Conservation (phyloP, 305 asterid species). For the Striga hermonthica region DNA sequence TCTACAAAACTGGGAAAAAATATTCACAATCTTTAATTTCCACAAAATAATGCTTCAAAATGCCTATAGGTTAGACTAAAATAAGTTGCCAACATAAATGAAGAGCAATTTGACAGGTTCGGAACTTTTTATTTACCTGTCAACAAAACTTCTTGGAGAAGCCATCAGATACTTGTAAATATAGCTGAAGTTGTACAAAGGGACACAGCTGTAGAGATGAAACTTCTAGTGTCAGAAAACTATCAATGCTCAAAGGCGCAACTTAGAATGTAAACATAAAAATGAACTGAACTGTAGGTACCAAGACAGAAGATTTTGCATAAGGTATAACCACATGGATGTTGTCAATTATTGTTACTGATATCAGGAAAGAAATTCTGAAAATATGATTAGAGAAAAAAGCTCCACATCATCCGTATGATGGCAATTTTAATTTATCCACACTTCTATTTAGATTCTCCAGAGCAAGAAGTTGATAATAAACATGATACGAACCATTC, state of each 20-base stretch:
- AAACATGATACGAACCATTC: slow-evolving; percentile 7
- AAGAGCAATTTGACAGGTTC: slow-evolving; percentile 20
- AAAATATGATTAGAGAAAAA: no score
- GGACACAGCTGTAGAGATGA: slow-evolving; percentile 73
- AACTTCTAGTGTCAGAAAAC: slow-evolving; percentile 33
- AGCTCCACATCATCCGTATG: no score
- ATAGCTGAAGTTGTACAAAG: slow-evolving; percentile 92
- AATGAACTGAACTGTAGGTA: background rate
- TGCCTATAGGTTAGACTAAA: background rate
- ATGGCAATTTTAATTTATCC: no score
- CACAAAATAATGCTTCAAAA: slow-evolving; percentile 12
- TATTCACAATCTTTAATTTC: slow-evolving; percentile 18
- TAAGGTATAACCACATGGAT: no score
- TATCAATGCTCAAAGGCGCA: slow-evolving; percentile 29
- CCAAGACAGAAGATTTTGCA: no score
- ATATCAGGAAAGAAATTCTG: no score
- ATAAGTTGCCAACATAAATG: slow-evolving; percentile 25
- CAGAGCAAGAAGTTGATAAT: background rate
- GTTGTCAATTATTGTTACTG: no score
- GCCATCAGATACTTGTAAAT: slow-evolving; percentile 67
- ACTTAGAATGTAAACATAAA: slow-evolving; percentile 11
- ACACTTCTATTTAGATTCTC: no score
- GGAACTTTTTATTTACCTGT: slow-evolving; percentile 57
- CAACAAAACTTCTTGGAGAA: slow-evolving; percentile 93
- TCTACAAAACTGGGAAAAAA: slow-evolving; percentile 65